A percentile compares a stretch with the other conserved stretches of the same genome.
Conservation (phyloP, 352 stramenopile genomes). For the Globisporangium rhizosaccharum region DNA sequence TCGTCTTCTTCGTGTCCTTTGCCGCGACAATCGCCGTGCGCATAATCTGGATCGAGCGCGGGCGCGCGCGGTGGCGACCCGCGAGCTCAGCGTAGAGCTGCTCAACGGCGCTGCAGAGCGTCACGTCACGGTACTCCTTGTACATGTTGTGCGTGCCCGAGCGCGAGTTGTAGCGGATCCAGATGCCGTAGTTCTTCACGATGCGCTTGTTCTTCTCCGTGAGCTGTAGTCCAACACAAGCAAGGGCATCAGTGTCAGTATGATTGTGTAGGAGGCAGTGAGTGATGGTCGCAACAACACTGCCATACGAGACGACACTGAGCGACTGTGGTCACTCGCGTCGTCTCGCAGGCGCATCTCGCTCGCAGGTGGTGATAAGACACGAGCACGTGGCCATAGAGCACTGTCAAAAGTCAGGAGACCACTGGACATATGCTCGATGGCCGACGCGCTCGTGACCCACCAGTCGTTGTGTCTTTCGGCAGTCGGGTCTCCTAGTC, state of each 20-base stretch:
- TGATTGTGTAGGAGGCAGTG: background rate
- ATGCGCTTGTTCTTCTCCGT: constrained; percentile 97
- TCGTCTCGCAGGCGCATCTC: too few species aligned
- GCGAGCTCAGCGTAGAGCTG: constrained; percentile 99
- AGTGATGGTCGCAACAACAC: background rate
- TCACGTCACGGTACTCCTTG: constrained; percentile 99
- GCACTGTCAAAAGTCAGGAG: too few species aligned
- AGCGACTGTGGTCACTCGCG: too few species aligned
- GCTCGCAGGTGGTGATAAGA: too few species aligned
- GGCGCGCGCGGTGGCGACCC: constrained; percentile 94
- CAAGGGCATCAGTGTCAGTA: background rate
- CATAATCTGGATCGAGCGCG: constrained; percentile 99
- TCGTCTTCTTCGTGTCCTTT: constrained; percentile 95
- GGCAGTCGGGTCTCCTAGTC: too few species aligned
- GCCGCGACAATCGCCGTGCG: constrained; percentile 93
- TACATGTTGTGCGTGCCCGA: constrained; percentile 99
- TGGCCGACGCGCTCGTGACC: too few species aligned
- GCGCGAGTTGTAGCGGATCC: constrained; percentile 99
- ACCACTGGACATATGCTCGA: too few species aligned
- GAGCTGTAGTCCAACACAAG: constrained; percentile 54
- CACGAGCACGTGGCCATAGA: too few species aligned
- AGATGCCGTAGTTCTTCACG: constrained; percentile 99
- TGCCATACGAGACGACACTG: background rate
- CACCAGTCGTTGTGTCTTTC: too few species aligned
- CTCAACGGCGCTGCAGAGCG: constrained; percentile 95